Evolutionary conservation across 306 rosid genomes (phyloP).

Genomic region (Casuarina glauca): DNA sequence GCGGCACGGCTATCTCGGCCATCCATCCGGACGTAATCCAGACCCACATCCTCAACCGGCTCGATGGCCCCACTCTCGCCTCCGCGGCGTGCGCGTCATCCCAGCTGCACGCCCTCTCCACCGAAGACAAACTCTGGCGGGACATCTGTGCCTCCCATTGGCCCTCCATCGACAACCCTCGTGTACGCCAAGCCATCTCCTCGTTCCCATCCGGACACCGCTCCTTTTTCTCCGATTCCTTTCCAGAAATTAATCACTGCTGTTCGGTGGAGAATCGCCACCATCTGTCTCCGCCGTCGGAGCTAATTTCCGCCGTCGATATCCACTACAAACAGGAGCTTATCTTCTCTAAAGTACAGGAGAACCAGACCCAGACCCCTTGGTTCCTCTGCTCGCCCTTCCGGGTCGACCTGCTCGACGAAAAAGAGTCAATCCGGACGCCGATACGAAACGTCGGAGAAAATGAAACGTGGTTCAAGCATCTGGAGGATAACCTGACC

Average conservation of each 20-base stretch:
- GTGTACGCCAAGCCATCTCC: constrained; percentile 33
- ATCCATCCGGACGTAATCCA: constrained; percentile 61
- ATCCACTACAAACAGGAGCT: constrained; percentile 44
- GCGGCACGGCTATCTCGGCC: constrained; percentile 36
- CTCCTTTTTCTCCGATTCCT: constrained; percentile 69
- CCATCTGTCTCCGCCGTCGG: constrained; percentile 17
- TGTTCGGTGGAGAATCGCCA: neutral
- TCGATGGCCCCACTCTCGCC: constrained; percentile 69
- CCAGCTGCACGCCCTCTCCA: constrained; percentile 51
- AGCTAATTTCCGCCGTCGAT: constrained; percentile 73
- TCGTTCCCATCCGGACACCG: constrained; percentile 60
- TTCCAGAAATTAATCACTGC: constrained; percentile 46
- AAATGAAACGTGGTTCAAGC: constrained; percentile 34
- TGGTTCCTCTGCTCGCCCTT: constrained; percentile 75
- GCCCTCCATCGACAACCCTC: constrained; percentile 63
- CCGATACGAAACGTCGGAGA: constrained; percentile 27
- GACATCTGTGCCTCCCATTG: constrained; percentile 51
- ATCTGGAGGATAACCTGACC: constrained; percentile 48
- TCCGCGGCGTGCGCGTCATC: constrained; percentile 53
- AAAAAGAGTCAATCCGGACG: constrained; percentile 53
- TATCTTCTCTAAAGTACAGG: constrained; percentile 52
- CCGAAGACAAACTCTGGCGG: constrained; percentile 63
- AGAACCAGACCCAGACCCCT: constrained; percentile 31
- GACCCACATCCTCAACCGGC: constrained; percentile 67
- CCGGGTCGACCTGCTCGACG: constrained; percentile 58